Percentiles rank a stretch among this genome's conserved stretches.
phyloP scores from a whole-genome alignment of 345 rosid species.

The Aegle marmelos region DNA sequence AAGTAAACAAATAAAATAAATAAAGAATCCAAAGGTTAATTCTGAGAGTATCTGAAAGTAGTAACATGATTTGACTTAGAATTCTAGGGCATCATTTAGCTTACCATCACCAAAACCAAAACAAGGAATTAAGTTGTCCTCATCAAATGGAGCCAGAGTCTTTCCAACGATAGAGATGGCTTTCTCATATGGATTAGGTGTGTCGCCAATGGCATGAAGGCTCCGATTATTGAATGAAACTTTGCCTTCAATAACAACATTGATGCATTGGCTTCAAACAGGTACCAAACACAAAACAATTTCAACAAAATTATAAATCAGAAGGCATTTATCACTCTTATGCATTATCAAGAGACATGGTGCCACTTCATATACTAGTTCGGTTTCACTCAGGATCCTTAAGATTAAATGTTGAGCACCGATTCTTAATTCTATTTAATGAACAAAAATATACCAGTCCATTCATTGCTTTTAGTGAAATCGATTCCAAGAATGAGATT shows the following conservation, averaged over 20 bases:
- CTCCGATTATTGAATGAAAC: constrained; percentile 55
- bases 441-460: constrained; percentile 58
- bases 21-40: background rate
- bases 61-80: background rate
- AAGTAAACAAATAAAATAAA: background rate
- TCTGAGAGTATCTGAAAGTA: background rate
- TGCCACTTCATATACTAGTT: background rate
- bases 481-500: constrained; percentile 83
- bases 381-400: background rate
- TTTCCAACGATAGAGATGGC: constrained; percentile 73
- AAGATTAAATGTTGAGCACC: background rate
- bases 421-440: background rate
- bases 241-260: constrained; percentile 37
- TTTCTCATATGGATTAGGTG: constrained; percentile 76
- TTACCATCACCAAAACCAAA: constrained; percentile 89
- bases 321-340: background rate
- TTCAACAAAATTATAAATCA: background rate
- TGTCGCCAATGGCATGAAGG: constrained; percentile 52
- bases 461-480: constrained; percentile 92
- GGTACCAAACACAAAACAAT: background rate
- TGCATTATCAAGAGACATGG: background rate
- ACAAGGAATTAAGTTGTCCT: constrained; percentile 79
- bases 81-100: background rate
- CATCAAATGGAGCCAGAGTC: constrained; percentile 82
- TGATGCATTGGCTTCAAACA: constrained; percentile 13